phyloP scores from a whole-genome alignment of 2,329 filamentous ascomycete genomes.

The Teratosphaeria destructans region DNA sequence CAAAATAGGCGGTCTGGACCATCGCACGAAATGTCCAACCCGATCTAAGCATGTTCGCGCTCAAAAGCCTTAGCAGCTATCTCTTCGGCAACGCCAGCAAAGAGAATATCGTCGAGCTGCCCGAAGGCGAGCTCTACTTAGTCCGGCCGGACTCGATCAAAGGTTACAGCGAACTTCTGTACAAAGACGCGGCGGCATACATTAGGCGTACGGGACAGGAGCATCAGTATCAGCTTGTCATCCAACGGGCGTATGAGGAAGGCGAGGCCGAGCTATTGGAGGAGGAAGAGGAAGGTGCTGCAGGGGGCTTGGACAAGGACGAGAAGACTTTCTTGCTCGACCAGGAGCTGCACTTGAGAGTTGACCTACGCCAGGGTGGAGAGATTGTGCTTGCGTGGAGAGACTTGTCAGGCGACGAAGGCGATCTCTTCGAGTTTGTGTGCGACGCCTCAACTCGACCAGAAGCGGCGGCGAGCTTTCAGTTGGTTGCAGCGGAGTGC shows the following conservation, averaged over 20 bases:
- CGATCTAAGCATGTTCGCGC: conserved; percentile 33
- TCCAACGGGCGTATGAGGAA: conserved; percentile 94
- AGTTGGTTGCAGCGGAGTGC: conserved; percentile 75
- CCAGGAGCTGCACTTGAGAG: conserved; percentile 77
- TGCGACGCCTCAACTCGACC: conserved; percentile 66
- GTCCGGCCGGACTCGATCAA: conserved; percentile 92
- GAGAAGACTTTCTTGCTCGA: conserved; percentile 97
- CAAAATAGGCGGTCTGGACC: neutral
- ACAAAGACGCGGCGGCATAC: conserved; percentile 87
- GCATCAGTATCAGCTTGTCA: conserved; percentile 92
- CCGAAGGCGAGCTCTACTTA: conserved; percentile 93
- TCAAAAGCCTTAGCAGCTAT: conserved; percentile 50
- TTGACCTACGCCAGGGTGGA: conserved; percentile 67
- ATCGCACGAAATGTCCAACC: conserved; percentile 37
- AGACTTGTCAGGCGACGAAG: conserved; percentile 84
- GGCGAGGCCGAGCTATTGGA: conserved; percentile 86
- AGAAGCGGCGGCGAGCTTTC: conserved; percentile 67
- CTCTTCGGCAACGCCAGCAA: conserved; percentile 83
- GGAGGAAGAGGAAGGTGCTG: conserved; percentile 62
- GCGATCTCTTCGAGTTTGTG: conserved; percentile 96
- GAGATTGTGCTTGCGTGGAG: conserved; percentile 89
- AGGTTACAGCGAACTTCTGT: conserved; percentile 93
- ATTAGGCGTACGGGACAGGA: conserved; percentile 90
- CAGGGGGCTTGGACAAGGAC: conserved; percentile 73
- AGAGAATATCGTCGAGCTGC: conserved; percentile 86